Base-by-base conservation (phyloP, 768 basidiomycete species). In the Chalciporus chontae region DNA sequence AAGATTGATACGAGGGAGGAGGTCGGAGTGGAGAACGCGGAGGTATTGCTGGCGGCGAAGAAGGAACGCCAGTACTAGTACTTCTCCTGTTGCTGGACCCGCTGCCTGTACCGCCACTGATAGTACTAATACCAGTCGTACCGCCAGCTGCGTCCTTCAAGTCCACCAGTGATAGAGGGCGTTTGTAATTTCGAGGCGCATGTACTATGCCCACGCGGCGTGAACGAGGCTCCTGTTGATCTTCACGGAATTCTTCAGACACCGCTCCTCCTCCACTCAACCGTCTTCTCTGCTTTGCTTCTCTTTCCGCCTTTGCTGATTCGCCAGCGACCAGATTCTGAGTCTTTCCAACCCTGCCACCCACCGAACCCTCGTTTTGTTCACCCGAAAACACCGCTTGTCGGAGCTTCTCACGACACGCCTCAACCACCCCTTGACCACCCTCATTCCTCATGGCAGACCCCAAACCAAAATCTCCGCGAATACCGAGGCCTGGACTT, bases 201-300 rank as follows among this genome's bases (percentile, higher is more conserved):
- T 60, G 62, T 52, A 69, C 63, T 48, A 67, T 61, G 49, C 68
- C 67, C 76, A 77, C 71, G 76, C 73, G 76, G 72, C 62, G 61
- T 49, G 72, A 71, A 66, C 70, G 75, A 73, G 75, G 55, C 62
- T 52, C 58, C 44, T 58, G 63, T 57, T 64, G 60, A 53, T 59
- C 54, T 48, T 53, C 50, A 50, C 52, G 55, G 58, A 47, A 17
- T 18, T 21, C 41, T 19, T 26, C 51, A 47, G 55, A 53, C 54
- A 58, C 61, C 56, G 55, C 54, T 18, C 52, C 58, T 61, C 51
- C 52, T 49, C 50, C 61, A 47, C 38, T 49, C 42, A 46, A 51
- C 45, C 50, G 39, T 10, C 21, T 36, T 32, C 39, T 41, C 26
- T 41, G 32, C 47, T 41, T 43, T 26, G 40, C 37, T 18, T 15